phyloP scores from a whole-genome alignment of 306 rosid genomes.

The Senna tora region DNA sequence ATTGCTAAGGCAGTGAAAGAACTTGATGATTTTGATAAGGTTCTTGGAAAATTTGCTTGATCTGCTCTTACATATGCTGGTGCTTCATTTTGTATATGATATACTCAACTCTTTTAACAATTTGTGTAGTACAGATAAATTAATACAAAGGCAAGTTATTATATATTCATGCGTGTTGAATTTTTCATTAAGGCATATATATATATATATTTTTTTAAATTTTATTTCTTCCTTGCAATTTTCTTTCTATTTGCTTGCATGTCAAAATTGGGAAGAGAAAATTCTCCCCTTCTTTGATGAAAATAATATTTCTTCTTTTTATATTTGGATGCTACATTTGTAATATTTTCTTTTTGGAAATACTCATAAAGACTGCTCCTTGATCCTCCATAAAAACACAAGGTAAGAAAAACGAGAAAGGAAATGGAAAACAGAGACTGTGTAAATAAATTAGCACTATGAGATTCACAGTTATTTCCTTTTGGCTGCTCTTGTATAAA shows the following conservation, averaged over 20 bases:
- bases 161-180: conserved; percentile 13
- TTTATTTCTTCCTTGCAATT: conserved; percentile 5
- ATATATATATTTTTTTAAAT: conserved; percentile 20
- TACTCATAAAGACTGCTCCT: conserved; percentile 7
- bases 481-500: background rate
- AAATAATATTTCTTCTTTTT: background rate
- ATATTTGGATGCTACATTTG: background rate
- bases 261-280: conserved; percentile 17
- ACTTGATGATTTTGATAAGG: conserved; percentile 94
- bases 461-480: conserved; percentile 1
- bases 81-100: conserved; percentile 17
- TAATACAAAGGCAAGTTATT: conserved; percentile 22
- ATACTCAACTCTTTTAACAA: conserved; percentile 2
- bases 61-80: conserved; percentile 19
- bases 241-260: conserved; percentile 14
- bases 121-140: conserved; percentile 23
- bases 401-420: conserved; percentile 5
- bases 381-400: background rate
- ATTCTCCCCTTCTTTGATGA: conserved; percentile 14
- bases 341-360: background rate
- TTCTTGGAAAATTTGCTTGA: conserved; percentile 42
- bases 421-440: conserved; percentile 24
- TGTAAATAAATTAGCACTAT: conserved; percentile 8
- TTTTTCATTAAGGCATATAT: conserved; percentile 15
- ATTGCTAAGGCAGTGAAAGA: conserved; percentile 78